These are phyloP conservation scores for Alternaria dauci DNA, from an alignment of 2,329 filamentous ascomycete species.

Conservation along the genomic window DNA sequence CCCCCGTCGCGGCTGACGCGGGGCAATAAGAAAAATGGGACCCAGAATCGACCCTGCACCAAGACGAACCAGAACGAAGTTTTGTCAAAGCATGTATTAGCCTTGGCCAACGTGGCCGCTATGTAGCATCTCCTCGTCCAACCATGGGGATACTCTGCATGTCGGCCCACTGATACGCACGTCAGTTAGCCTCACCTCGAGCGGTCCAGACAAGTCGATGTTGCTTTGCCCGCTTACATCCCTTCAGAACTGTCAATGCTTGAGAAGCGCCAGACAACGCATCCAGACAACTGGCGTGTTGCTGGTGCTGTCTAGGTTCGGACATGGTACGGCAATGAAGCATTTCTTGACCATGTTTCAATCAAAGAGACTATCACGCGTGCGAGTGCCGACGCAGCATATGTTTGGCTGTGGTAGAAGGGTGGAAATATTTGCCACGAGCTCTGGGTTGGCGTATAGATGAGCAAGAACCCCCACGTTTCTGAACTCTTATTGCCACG, in stretches of 20 bases:
- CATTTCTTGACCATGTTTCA: not conserved
- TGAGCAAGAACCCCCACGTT: not conserved
- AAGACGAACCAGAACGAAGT: conserved; percentile 4
- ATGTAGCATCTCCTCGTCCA: not conserved
- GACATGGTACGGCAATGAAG: conserved; percentile 12
- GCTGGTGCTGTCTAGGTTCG: conserved; percentile 3
- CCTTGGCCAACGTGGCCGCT: conserved; percentile 1
- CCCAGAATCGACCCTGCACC: not conserved
- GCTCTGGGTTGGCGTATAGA: not conserved
- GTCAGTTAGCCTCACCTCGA: not conserved
- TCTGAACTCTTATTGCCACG: conserved; percentile 32
- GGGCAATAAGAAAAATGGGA: conserved; percentile 5
- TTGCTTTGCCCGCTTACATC: not conserved
- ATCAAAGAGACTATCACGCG: not conserved
- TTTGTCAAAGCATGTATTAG: conserved; percentile 6
- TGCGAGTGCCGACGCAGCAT: conserved; percentile 3
- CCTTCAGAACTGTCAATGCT: not conserved
- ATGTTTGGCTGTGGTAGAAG: not conserved
- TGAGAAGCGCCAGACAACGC: conserved; percentile 2
- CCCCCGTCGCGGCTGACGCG: not conserved
- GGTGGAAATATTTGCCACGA: too few species aligned
- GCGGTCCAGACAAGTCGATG: not conserved
- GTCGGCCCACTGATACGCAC: not conserved
- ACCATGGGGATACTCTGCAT: not conserved
- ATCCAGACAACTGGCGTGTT: not conserved